phyloP scores from a whole-genome alignment of 805 yeast species.

The Scheffersomyces coipomensis region DNA sequence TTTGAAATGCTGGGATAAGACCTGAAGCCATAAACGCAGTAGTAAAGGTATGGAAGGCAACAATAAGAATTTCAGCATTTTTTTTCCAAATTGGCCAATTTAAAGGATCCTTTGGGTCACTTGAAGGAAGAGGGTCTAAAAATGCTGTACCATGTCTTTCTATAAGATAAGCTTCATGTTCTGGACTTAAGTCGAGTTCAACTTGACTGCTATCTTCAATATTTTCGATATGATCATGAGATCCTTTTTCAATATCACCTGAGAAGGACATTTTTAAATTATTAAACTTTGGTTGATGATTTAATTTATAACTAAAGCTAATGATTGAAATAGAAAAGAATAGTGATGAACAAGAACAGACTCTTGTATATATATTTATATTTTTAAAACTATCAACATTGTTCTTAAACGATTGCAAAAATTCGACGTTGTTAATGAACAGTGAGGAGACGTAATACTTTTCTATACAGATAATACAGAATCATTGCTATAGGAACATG shows the following conservation, averaged over 20 bases:
- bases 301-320: too few relatives aligned
- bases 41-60: conserved; percentile 3
- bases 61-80: too few relatives aligned
- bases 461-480: too few relatives aligned
- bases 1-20: conserved; percentile 8
- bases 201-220: background rate
- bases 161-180: conserved; percentile 4
- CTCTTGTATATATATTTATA: too few relatives aligned
- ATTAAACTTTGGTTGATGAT: too few relatives aligned
- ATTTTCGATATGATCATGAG: conserved; percentile 1
- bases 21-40: conserved; percentile 14
- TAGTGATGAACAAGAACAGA: too few relatives aligned
- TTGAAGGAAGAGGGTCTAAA: conserved; percentile 10
- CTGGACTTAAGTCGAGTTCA: background rate
- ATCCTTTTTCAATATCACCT: conserved; percentile 3
- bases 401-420: too few relatives aligned
- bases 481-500: too few relatives aligned
- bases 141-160: conserved; percentile 10
- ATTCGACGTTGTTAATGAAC: too few relatives aligned
- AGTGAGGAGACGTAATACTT: too few relatives aligned
- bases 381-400: too few relatives aligned
- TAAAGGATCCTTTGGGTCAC: conserved; percentile 9
- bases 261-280: background rate
- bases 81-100: conserved; percentile 10
- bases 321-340: too few relatives aligned